Evolutionary conservation across 352 stramenopile species (phyloP), one percentile per base, ranked within the genome.

Genomic region (Peronospora destructor): DNA sequence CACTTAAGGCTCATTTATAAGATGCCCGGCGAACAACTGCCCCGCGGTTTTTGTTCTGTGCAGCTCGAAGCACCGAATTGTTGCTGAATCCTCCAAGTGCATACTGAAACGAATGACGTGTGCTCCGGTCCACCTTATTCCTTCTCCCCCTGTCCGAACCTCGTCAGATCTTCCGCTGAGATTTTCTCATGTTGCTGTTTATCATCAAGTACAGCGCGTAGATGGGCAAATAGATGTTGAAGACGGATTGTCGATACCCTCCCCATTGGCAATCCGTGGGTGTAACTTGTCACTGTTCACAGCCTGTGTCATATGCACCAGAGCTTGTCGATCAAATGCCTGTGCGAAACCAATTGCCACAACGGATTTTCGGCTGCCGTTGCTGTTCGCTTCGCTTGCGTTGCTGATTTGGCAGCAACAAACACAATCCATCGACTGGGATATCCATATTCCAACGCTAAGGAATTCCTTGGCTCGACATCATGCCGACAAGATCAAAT

Each of bases 1-100:
- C 46, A 64, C 32, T 60, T 62, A 11, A 12, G 34, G 60, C 56
- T 68, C 49, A 69, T 66, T 63, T 70, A 56, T 43, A 45, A 66
- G 42, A 45, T 14, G 16, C 12, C 36, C 16, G 10, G 23, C 35
- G 25, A 56, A 29, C 29, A 30, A 49, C 39, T 41, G 37, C 32
- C 28, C 12, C 30, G 49, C 32, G 28, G 53, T 64, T 56, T 70
- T 64, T 64, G 52, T 64, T 53, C 61, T 54, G 32, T 56, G 50
- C 49, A 37, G 46, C 49, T 61, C 54, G 37, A 63, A 59, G 52
- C 59, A 68, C 55, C 59, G 56, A 56, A 70, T 63, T 62, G 51
- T 54, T 70, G 52, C 64, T 73, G 64, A 73, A 73, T 51, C 52
- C 56, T 56, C 19, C 45, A 38, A 41, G 26, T 34, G 40, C 44